phyloP scores from a whole-genome alignment of 2,329 filamentous ascomycete species.

The Macrophomina phaseolina region DNA sequence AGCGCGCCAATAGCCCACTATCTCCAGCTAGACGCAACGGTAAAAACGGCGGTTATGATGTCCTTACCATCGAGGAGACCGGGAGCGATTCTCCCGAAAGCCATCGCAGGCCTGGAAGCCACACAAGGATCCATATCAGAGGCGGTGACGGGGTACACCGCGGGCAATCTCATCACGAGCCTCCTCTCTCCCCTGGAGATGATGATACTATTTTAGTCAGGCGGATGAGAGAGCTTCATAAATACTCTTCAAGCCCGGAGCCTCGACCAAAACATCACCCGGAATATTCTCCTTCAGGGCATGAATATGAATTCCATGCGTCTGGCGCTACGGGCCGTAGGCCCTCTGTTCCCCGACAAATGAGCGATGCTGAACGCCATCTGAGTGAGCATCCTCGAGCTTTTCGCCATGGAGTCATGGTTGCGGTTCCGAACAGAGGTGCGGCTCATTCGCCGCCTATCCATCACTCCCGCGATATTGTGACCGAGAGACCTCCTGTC shows the following conservation, averaged over 20 bases:
- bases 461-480: background rate
- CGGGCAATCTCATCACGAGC: slow-evolving; percentile 30
- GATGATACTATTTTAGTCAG: slow-evolving; percentile 24
- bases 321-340: background rate
- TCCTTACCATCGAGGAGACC: slow-evolving; percentile 33
- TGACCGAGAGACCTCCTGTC: slow-evolving; percentile 1
- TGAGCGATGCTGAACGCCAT: slow-evolving; percentile 34
- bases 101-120: slow-evolving; percentile 37
- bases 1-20: slow-evolving; percentile 28
- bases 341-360: background rate
- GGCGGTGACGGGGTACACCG: slow-evolving; percentile 31
- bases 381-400: slow-evolving; percentile 37
- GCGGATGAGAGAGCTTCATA: background rate
- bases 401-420: slow-evolving; percentile 25
- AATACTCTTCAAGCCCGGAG: background rate
- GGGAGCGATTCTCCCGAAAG: slow-evolving; percentile 30
- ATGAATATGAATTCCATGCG: background rate
- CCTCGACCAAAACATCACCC: background rate
- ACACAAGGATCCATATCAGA: slow-evolving; percentile 31
- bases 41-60: slow-evolving; percentile 30
- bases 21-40: slow-evolving; percentile 33
- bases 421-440: background rate
- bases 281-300: slow-evolving; percentile 5
- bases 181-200: background rate
- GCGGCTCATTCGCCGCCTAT: background rate